Evolutionary conservation across 2,329 filamentous ascomycete species (phyloP).

Genomic region (Thermothelomyces thermophilus): DNA sequence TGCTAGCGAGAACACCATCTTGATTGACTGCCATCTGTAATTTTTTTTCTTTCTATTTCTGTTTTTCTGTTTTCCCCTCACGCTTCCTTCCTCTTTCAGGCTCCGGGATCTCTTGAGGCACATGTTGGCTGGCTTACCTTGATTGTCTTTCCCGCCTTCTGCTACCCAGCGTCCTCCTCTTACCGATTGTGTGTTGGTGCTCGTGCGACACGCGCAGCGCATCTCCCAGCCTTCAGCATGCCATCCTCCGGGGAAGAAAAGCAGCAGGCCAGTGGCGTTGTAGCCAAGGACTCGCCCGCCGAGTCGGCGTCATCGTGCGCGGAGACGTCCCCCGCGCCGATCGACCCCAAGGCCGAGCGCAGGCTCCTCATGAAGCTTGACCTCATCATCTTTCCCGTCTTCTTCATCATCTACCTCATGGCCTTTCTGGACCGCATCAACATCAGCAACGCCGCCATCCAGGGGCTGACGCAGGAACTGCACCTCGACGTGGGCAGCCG

Average conservation of each 20-base stretch:
- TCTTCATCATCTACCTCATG: constrained; percentile 36
- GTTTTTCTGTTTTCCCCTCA: neutral
- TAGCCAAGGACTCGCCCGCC: neutral
- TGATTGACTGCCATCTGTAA: no score
- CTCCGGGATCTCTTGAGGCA: no score
- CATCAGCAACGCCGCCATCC: constrained; percentile 42
- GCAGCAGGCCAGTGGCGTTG: neutral
- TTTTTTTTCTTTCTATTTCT: neutral
- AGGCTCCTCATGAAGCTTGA: constrained; percentile 37
- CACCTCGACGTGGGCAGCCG: constrained; percentile 33
- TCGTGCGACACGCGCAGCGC: no score
- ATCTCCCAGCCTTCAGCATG: neutral
- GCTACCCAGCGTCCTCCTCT: no score
- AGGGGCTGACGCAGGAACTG: constrained; percentile 34
- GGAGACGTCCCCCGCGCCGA: neutral
- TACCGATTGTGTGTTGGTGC: no score
- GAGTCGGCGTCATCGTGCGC: neutral
- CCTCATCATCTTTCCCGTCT: constrained; percentile 34
- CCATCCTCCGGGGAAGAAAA: neutral
- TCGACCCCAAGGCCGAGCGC: constrained; percentile 27
- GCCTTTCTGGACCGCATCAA: constrained; percentile 41
- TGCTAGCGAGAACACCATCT: no score
- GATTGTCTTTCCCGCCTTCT: no score
- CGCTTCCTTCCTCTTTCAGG: no score
- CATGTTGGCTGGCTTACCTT: no score